phyloP scores from a whole-genome alignment of 805 yeast species.

The Pichia nakasei region DNA sequence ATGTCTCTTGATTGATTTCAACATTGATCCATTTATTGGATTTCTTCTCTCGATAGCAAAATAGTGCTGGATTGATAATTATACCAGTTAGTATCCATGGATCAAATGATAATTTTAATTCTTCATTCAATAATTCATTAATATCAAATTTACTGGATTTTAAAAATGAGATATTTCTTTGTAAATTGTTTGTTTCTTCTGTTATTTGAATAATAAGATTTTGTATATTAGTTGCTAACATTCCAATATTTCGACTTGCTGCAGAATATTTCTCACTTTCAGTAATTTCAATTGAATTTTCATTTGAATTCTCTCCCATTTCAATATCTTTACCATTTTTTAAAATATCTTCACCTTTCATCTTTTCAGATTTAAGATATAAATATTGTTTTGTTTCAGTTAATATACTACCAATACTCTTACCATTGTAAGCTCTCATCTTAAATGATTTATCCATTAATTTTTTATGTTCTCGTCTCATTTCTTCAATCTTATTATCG shows the following conservation, averaged over 20 bases:
- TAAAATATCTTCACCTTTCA: not conserved
- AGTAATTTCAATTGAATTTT: not conserved
- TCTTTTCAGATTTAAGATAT: not conserved
- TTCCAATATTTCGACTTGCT: constrained; percentile 8
- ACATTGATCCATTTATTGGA: constrained; percentile 25
- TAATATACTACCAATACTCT: constrained; percentile 20
- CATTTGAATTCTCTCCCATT: not conserved
- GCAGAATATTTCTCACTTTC: not conserved
- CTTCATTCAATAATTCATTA: constrained; percentile 17
- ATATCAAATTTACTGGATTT: constrained; percentile 20
- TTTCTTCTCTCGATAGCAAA: constrained; percentile 21
- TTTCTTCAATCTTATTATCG: constrained; percentile 8
- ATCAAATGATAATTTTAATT: constrained; percentile 19
- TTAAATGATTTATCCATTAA: constrained; percentile 13
- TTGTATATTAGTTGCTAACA: constrained; percentile 1
- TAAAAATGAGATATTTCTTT: constrained; percentile 12
- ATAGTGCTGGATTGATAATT: constrained; percentile 25
- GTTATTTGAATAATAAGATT: constrained; percentile 4
- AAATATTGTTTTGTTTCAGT: constrained; percentile 21
- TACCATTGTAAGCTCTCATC: constrained; percentile 27
- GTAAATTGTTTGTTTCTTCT: constrained; percentile 11
- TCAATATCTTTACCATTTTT: not conserved
- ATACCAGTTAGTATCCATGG: constrained; percentile 33
- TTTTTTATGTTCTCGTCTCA: not conserved
- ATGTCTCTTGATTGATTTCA: constrained; percentile 20